A percentile compares a stretch with the other conserved stretches of the same genome.
Conservation (phyloP, 768 basidiomycete species). For the Cytidiella melzeri region DNA sequence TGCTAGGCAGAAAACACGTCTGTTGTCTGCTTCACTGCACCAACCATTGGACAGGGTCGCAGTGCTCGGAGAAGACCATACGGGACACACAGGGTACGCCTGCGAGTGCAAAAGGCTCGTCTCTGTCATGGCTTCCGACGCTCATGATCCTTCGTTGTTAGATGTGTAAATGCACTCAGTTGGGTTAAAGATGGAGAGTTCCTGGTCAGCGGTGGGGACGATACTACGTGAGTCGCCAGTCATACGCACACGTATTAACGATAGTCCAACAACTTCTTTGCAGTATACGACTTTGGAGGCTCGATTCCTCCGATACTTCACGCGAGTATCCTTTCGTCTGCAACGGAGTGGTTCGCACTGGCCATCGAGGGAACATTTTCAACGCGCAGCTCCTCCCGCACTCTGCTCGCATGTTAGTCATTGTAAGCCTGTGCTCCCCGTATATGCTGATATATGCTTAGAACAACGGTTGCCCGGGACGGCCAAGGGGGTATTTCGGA, state of each 20-base stretch:
- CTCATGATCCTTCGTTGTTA: constrained; percentile 19
- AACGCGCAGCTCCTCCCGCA: constrained; percentile 73
- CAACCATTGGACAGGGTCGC: constrained; percentile 56
- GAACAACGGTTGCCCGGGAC: constrained; percentile 73
- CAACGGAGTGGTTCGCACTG: constrained; percentile 66
- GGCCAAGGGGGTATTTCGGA: constrained; percentile 76
- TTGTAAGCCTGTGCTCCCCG: background rate
- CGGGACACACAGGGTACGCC: constrained; percentile 66
- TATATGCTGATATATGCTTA: constrained; percentile 19
- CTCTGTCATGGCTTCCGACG: background rate
- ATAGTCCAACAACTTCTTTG: background rate
- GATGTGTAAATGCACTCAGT: constrained; percentile 73
- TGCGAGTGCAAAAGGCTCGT: background rate
- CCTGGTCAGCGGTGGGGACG: constrained; percentile 68
- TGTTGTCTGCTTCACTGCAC: constrained; percentile 15
- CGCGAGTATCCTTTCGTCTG: constrained; percentile 61
- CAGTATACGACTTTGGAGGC: constrained; percentile 76
- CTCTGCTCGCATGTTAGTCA: constrained; percentile 67
- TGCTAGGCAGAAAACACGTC: constrained; percentile 9
- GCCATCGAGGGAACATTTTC: constrained; percentile 83
- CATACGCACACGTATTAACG: constrained; percentile 1
- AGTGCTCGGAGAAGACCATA: constrained; percentile 52
- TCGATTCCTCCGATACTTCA: constrained; percentile 39
- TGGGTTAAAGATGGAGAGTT: constrained; percentile 66
- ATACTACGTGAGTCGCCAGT: constrained; percentile 47